Base-by-base conservation (phyloP, 495 filamentous ascomycete species). In the Penicillium bovifimosum region DNA sequence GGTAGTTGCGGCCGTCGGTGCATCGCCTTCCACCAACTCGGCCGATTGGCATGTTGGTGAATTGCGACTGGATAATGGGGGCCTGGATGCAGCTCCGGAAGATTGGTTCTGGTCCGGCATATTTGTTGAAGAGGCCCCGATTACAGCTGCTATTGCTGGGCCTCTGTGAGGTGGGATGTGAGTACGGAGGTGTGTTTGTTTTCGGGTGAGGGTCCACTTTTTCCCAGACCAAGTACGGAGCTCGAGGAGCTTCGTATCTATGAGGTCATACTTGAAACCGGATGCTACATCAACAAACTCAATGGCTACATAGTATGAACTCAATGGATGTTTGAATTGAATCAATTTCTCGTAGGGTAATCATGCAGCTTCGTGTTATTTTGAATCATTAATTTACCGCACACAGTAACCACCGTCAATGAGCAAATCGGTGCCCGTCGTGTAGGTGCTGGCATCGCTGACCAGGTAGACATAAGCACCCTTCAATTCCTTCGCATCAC, bases 401-500 rank as follows among this genome's bases (percentile, higher is more conserved):
- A 68, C 67, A 39, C 56, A 63, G 60, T 75, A 78, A 16, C 74
- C 76, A 20, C 90, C 90, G 65, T 95, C 90, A 54, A 92, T 82
- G 35, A 84, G 60, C 40, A 95, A 70, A 70, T 95, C 88, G 6
- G 72, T 73, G 6, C 90, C 92, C 2, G 90, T 97, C 14, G 85
- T 96, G 69, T 91, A 96, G 35, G 84, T 84, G 66, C 82, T 83
- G 7, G 88, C 88, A 69, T 92, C 86, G 57, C 77, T 83, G 53
- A 76, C 75, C 54, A 92, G 66, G 64, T 90, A 92, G 6, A 90
- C 83, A 66, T 90, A 92, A 5, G 85, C 86, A 5, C 84, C 87
- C 81, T 92, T 92, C 33, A 92, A 65, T 79, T 92, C 88, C 77
- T 89, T 88, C 0, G 87, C 86, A 24, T 86, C 71, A 29, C 86